Evolutionary conservation across 768 basidiomycete species (phyloP), one percentile per base, ranked within the genome.

Genomic region (Auriculariales sp.): DNA sequence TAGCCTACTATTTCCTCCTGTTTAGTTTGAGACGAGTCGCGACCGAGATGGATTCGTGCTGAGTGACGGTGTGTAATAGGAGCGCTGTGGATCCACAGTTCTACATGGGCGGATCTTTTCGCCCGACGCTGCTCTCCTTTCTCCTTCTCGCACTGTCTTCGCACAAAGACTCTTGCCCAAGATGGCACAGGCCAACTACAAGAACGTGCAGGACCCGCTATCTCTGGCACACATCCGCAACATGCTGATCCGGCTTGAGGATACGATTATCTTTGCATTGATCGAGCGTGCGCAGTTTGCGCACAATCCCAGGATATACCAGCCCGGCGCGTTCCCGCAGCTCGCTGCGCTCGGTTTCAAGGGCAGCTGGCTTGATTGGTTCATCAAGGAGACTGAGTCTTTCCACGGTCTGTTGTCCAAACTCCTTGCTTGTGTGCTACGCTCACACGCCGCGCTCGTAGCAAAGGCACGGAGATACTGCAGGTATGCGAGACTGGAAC

Each of bases 211-310:
- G 28, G 82, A 93, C 61, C 88, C 92, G 1, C 74, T 97, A 12
- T 86, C 83, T 17, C 70, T 94, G n/a, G 84, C 91, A 44, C 73
- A 79, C 53, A 98, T 99, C 15, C 73, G 95, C 50, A 79, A 79
- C 19, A 84, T 92, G 44, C 71, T 99, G 14, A 80, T 74, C 54
- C 77, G 95, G 25, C 78, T 99, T 22, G 95, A 99, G 62, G 95
- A 99, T 58, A 99, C 94, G 19, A 98, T 99, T 70, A 98, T 98
- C 64, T 99, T 99, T 64, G 81, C 78, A 46, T 75, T 98, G 50
- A 99, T 99, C 59, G 95, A 99, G 63, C 78, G 95, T 15, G 94
- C 93, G 0, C 94, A 98, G 62, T 99, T 97, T 60, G 90, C 90
- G 0, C 83, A 89, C 61, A 97, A 98, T 61, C 80, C 85, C 19